A percentile compares a stretch with the other conserved stretches of the same genome.
These are phyloP conservation scores for Mycena rosella DNA, from an alignment of 768 basidiomycete species.

Conservation along the genomic window DNA sequence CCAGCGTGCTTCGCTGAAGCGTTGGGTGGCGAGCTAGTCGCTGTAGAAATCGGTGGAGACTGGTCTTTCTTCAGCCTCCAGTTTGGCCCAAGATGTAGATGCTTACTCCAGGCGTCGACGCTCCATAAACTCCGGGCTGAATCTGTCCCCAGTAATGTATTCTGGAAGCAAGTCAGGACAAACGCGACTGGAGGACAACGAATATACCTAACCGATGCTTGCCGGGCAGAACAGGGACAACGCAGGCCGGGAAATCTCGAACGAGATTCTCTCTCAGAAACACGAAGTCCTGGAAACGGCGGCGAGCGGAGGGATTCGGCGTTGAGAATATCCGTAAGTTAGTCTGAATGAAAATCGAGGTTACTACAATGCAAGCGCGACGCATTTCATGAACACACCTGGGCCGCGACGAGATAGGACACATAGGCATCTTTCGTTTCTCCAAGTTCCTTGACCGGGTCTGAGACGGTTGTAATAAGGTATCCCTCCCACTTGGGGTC, in stretches of 20 bases:
- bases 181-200: not conserved
- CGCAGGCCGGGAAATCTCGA: slow-evolving; percentile 95
- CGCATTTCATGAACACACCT: slow-evolving; percentile 63
- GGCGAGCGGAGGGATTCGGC: slow-evolving; percentile 78
- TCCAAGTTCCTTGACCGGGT: slow-evolving; percentile 95
- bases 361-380: slow-evolving; percentile 21
- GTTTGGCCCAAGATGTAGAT: slow-evolving; percentile 9
- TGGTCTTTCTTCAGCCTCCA: slow-evolving; percentile 46
- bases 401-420: slow-evolving; percentile 90
- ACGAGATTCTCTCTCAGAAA: slow-evolving; percentile 91
- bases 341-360: slow-evolving; percentile 69
- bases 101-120: slow-evolving; percentile 88
- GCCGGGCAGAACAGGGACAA: slow-evolving; percentile 96
- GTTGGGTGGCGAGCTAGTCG: slow-evolving; percentile 95
- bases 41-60: slow-evolving; percentile 93
- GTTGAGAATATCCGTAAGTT: slow-evolving; percentile 90
- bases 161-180: slow-evolving; percentile 60
- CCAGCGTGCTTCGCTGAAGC: slow-evolving; percentile 88
- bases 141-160: slow-evolving; percentile 97
- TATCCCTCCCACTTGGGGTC: slow-evolving; percentile 95
- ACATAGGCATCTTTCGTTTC: slow-evolving; percentile 98
- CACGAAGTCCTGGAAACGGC: slow-evolving; percentile 97
- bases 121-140: slow-evolving; percentile 98
- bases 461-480: slow-evolving; percentile 85
- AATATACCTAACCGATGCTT: slow-evolving; percentile 93